These are phyloP conservation scores for Rhizopus stolonifer DNA, from an alignment of 371 early-diverging fungal species.

Conservation along the genomic window DNA sequence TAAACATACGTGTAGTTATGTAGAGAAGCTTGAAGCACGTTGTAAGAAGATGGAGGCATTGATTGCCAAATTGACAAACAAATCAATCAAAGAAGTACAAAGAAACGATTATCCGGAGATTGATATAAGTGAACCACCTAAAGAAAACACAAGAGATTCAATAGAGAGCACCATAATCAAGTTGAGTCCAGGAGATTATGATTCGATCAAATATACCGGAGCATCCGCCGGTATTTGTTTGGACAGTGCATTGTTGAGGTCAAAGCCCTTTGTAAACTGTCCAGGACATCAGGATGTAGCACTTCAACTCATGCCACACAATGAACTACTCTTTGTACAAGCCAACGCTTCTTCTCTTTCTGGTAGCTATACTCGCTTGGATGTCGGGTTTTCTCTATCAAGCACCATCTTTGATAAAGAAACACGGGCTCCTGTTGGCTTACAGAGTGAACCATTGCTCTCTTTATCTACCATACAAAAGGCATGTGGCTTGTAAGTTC, in stretches of 20 bases:
- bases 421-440: not conserved
- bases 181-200: slow-evolving; percentile 40
- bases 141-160: not conserved
- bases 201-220: slow-evolving; percentile 47
- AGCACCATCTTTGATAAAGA: slow-evolving; percentile 31
- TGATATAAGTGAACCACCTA: slow-evolving; percentile 18
- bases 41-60: slow-evolving; percentile 51
- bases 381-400: slow-evolving; percentile 41
- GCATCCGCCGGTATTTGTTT: slow-evolving; percentile 41
- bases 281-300: slow-evolving; percentile 45
- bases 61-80: slow-evolving; percentile 34
- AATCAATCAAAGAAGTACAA: slow-evolving; percentile 44
- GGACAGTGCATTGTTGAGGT: slow-evolving; percentile 38
- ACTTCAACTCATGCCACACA: slow-evolving; percentile 37
- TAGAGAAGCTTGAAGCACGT: slow-evolving; percentile 43
- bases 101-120: slow-evolving; percentile 29
- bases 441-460: slow-evolving; percentile 3
- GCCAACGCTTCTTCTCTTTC: slow-evolving; percentile 15
- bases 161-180: slow-evolving; percentile 24
- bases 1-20: slow-evolving; percentile 27
- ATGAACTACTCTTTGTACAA: slow-evolving; percentile 43
- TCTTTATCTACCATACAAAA: slow-evolving; percentile 13
- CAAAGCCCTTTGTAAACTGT: slow-evolving; percentile 31
- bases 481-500: slow-evolving; percentile 23
- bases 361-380: slow-evolving; percentile 28